Percentiles rank a stretch among this genome's conserved stretches.
Evolutionary conservation across 768 basidiomycete species (phyloP).

Genomic region (Russula sp.): DNA sequence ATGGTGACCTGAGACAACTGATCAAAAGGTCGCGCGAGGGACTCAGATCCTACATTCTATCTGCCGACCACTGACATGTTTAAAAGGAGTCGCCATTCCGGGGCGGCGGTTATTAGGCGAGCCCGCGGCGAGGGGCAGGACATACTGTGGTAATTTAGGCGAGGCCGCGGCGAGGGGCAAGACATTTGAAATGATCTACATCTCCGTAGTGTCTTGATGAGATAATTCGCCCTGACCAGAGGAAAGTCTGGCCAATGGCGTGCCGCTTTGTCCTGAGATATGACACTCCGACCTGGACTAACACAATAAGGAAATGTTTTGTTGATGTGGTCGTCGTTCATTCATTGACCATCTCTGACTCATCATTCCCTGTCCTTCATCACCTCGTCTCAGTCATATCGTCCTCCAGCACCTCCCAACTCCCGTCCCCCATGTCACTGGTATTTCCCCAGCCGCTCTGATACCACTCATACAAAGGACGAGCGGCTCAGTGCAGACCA

Average conservation of each 20-base stretch:
- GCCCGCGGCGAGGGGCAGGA: slow-evolving; percentile 16
- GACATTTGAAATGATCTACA: slow-evolving; percentile 17
- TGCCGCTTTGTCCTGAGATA: slow-evolving; percentile 5
- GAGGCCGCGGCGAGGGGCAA: slow-evolving; percentile 20
- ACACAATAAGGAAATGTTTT: slow-evolving; percentile 17
- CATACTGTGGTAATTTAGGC: slow-evolving; percentile 23
- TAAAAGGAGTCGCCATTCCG: slow-evolving; percentile 21
- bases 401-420: too few species aligned
- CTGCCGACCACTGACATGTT: slow-evolving; percentile 19
- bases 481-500: too few species aligned
- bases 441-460: too few species aligned
- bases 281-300: slow-evolving; percentile 19
- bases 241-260: slow-evolving; percentile 11
- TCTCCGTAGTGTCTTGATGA: slow-evolving; percentile 18
- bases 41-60: slow-evolving; percentile 24
- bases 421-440: too few species aligned
- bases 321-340: slow-evolving; percentile 8
- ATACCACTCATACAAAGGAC: too few species aligned
- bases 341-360: too few species aligned
- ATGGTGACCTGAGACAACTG: slow-evolving; percentile 25
- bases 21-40: slow-evolving; percentile 32
- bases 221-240: slow-evolving; percentile 13
- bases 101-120: slow-evolving; percentile 22
- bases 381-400: too few species aligned
- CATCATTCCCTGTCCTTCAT: too few species aligned